phyloP scores from a whole-genome alignment of 352 stramenopile species.

The Pythium chondricola region DNA sequence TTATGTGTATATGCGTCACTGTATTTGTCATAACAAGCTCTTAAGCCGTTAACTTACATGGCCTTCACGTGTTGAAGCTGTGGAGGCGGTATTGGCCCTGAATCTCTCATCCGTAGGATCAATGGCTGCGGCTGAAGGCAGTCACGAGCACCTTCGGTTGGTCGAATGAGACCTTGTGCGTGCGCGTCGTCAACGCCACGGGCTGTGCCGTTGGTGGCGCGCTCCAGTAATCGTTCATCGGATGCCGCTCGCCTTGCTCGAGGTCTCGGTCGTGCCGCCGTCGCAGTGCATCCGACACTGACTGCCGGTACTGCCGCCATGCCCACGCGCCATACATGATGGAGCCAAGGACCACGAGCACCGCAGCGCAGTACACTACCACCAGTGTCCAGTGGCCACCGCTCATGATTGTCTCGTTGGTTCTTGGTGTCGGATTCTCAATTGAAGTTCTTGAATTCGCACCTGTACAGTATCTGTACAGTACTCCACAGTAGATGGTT shows the following conservation, averaged over 20 bases:
- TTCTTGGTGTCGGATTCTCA: neutral
- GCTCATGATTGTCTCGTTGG: neutral
- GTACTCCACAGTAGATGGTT: neutral
- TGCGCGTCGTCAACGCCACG: neutral
- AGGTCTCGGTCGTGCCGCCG: conserved; percentile 20
- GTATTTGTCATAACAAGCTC: too few relatives aligned
- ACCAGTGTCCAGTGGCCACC: conserved; percentile 12
- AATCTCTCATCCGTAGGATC: too few relatives aligned
- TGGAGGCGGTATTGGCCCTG: too few relatives aligned
- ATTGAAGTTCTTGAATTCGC: too few relatives aligned
- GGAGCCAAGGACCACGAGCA: conserved; percentile 22
- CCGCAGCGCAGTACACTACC: conserved; percentile 21
- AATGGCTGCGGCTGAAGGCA: too few relatives aligned
- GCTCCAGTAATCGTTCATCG: conserved; percentile 30
- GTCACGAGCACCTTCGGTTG: conserved; percentile 13
- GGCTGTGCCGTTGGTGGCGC: conserved; percentile 2
- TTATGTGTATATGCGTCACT: too few relatives aligned
- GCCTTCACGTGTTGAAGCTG: too few relatives aligned
- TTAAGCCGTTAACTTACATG: too few relatives aligned
- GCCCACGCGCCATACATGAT: conserved; percentile 24
- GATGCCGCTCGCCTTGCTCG: conserved; percentile 14
- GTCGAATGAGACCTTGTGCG: conserved; percentile 3
- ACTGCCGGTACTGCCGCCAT: conserved; percentile 28
- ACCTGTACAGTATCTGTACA: too few relatives aligned
- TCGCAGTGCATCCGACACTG: conserved; percentile 24